Base-by-base conservation (phyloP, 768 basidiomycete species). In the Lactarius akahatsu region DNA sequence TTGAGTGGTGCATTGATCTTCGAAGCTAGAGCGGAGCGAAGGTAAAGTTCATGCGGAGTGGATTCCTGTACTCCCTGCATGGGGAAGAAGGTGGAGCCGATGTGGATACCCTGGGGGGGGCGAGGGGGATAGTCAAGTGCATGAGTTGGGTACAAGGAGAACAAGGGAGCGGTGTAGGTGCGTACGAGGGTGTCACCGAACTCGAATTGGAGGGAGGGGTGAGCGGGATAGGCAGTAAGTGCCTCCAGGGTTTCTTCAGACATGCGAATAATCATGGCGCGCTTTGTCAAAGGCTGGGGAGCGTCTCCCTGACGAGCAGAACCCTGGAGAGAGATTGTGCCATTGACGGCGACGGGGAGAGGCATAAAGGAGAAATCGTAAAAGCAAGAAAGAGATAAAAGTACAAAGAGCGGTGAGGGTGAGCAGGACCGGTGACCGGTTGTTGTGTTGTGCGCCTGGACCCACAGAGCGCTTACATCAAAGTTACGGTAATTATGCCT, bases 231-330 rank as follows among this genome's bases (percentile, higher is more conserved):
- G 0, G 80, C 77, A 52, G 86, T 83, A 52, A 92, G 82, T 1
- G 87, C 87, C 63, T 90, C 86, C 66, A 92, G 79, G 0, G 88
- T 85, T 74, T 90, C 88, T 40, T 83, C 80, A 4, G 91, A 85
- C 83, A 92, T 81, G 64, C 89, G 86, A 47, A 92, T 83, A 59
- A 92, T 78, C 85, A 91, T 86, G 57, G 90, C 91, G 30, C 82
- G 82, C 79, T 90, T 91, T 15, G 86, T 85, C 66, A 82, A 85
- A 4, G 87, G 80, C 40, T 85, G 83, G 40, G 81, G 73, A 0
- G 83, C 78, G 67, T 83, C 86, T 55, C 83, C 86, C 40, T 84
- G 84, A 56, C 79, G 78, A 1, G 85, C 80, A 71, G 82, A 80
- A 38, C 86, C 84, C 52, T 86, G 82, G 52, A 92, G 81, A 10